Evolutionary conservation across 2,329 filamentous ascomycete genomes (phyloP).

Genomic region (Aspergillus calidoustus): DNA sequence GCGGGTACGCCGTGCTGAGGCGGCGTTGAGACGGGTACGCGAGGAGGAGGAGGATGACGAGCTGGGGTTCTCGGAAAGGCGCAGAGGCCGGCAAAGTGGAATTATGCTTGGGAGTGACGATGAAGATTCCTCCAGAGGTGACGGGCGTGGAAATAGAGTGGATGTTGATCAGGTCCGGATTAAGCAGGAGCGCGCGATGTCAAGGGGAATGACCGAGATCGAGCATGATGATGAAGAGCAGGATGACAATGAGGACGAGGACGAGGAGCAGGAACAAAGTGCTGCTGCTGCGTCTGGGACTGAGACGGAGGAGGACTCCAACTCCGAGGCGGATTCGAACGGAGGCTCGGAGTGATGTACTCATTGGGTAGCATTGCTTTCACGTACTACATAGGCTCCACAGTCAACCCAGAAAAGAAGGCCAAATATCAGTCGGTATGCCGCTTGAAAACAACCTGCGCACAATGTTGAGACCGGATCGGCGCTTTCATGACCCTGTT

Average conservation of each 20-base stretch:
- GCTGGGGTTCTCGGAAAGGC: slow-evolving; percentile 15
- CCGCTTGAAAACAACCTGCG: background rate
- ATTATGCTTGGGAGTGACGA: slow-evolving; percentile 38
- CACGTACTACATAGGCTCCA: background rate
- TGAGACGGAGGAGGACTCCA: background rate
- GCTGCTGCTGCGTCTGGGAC: background rate
- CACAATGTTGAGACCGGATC: background rate
- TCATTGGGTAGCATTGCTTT: background rate
- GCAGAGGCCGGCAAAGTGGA: slow-evolving; percentile 26
- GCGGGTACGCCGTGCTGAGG: slow-evolving; percentile 42
- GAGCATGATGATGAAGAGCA: background rate
- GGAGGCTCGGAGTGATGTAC: background rate
- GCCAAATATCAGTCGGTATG: background rate
- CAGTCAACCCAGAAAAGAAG: background rate
- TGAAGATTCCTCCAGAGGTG: background rate
- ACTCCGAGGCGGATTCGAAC: background rate
- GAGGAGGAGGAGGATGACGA: slow-evolving; percentile 39
- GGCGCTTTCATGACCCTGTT: slow-evolving; percentile 3
- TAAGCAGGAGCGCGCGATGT: slow-evolving; percentile 24
- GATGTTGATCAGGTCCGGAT: slow-evolving; percentile 20
- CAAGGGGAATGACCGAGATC: slow-evolving; percentile 10
- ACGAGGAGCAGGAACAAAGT: slow-evolving; percentile 1
- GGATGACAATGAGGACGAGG: background rate
- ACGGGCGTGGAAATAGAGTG: background rate
- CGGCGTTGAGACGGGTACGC: slow-evolving; percentile 29